These are phyloP conservation scores for Ramaria rubella DNA, from an alignment of 768 basidiomycete genomes.

Conservation along the genomic window DNA sequence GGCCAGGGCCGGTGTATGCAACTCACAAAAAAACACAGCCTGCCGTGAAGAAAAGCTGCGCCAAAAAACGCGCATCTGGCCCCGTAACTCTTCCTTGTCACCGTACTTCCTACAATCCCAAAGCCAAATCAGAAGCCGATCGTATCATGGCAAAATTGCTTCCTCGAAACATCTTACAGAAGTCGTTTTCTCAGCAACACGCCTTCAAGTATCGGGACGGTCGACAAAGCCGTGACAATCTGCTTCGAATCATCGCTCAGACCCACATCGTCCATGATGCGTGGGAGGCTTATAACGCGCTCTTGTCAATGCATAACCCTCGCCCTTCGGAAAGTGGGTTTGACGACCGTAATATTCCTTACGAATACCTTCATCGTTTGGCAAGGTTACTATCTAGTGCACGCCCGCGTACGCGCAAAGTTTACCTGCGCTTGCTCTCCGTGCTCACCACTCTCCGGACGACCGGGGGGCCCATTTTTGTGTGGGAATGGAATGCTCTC, in stretches of 20 bases:
- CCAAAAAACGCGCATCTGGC: not conserved
- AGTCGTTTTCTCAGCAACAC: no score
- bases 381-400: conserved; percentile 49
- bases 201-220: not conserved
- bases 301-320: conserved; percentile 18
- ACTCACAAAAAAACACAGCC: no score
- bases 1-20: no score
- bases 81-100: not conserved
- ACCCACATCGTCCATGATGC: conserved; percentile 24
- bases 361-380: conserved; percentile 51
- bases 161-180: not conserved
- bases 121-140: not conserved
- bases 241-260: not conserved
- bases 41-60: not conserved
- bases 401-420: conserved; percentile 49
- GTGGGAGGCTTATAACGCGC: conserved; percentile 39
- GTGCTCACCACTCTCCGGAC: conserved; percentile 52
- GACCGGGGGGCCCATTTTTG: conserved; percentile 46
- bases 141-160: not conserved
- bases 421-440: conserved; percentile 63
- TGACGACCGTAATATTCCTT: conserved; percentile 22
- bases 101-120: not conserved
- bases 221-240: not conserved
- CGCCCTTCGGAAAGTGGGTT: conserved; percentile 10
- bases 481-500: conserved; percentile 74